A percentile compares a stretch with the other conserved stretches of the same genome.
Conservation (phyloP, 768 basidiomycete genomes). For the Trametes gibbosa region DNA sequence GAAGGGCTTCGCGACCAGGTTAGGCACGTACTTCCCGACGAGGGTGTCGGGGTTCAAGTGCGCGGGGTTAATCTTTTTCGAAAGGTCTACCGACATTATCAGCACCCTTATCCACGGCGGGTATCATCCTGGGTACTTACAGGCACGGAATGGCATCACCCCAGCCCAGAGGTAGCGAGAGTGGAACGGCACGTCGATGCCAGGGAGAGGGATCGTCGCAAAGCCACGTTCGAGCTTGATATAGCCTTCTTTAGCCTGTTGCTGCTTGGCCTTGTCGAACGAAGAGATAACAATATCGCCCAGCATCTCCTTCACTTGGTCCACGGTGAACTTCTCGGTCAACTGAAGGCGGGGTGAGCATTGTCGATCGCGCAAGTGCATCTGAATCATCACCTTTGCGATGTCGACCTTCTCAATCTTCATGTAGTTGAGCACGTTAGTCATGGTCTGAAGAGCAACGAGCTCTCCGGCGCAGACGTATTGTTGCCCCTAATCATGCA, state of each 20-base stretch:
- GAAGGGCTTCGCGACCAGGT: conserved; percentile 89
- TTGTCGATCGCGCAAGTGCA: neutral
- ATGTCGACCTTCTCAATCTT: conserved; percentile 97
- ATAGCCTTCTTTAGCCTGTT: conserved; percentile 74
- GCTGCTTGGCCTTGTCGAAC: conserved; percentile 69
- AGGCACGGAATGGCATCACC: conserved; percentile 95
- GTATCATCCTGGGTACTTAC: conserved; percentile 44
- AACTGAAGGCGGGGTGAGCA: conserved; percentile 45
- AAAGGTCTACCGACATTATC: conserved; percentile 59
- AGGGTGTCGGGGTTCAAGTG: conserved; percentile 94
- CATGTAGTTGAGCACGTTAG: conserved; percentile 94
- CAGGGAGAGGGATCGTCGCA: conserved; percentile 91
- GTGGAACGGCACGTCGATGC: conserved; percentile 99
- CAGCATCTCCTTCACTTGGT: conserved; percentile 96
- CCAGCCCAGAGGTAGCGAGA: conserved; percentile 99
- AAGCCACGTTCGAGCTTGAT: conserved; percentile 97
- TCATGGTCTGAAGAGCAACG: conserved; percentile 87
- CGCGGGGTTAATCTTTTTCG: conserved; percentile 94
- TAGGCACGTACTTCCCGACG: conserved; percentile 94
- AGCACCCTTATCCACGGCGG: neutral
- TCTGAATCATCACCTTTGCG: conserved; percentile 56
- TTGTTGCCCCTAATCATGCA: conserved; percentile 81
- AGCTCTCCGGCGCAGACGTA: conserved; percentile 99
- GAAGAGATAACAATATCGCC: conserved; percentile 86
- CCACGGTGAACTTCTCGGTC: conserved; percentile 82